These are phyloP conservation scores for Magnolia kwangsiensis DNA, from an alignment of 164 flowering plant genomes.

Conservation along the genomic window DNA sequence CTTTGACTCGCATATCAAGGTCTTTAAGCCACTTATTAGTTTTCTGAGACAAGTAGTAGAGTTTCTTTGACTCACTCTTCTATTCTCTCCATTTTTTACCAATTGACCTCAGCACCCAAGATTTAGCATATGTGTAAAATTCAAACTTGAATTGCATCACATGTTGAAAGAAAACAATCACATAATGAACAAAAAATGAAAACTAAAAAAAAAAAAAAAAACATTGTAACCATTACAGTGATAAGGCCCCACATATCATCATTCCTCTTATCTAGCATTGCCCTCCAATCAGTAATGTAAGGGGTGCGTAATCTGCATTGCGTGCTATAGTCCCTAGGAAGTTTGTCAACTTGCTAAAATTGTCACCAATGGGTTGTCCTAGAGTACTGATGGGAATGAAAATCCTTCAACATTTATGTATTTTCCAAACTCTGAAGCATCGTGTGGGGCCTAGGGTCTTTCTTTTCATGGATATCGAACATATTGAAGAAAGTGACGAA, in stretches of 20 bases:
- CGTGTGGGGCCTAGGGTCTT: background rate
- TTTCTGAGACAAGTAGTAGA: background rate
- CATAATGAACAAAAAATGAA: background rate
- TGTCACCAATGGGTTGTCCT: background rate
- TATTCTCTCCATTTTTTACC: no score
- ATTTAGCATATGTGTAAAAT: background rate
- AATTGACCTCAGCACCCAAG: no score
- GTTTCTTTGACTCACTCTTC: no score
- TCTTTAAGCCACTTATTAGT: conserved; percentile 20
- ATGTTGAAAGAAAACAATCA: background rate
- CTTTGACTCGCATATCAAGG: conserved; percentile 24
- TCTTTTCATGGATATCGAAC: background rate
- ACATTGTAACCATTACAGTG: background rate
- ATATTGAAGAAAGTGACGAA: no score
- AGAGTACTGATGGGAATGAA: background rate
- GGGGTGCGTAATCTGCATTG: no score
- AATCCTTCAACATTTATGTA: background rate
- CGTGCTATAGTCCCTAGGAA: background rate
- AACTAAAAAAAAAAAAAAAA: no score
- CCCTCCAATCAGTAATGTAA: background rate
- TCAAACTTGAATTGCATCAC: conserved; percentile 19
- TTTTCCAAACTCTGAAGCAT: background rate
- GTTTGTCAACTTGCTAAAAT: background rate
- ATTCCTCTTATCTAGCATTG: background rate
- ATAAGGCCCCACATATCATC: background rate